Percentiles rank a stretch among this genome's conserved stretches.
Evolutionary conservation across 192 early-diverging fungal species (phyloP).

Genomic region (Pilaira anomala): DNA sequence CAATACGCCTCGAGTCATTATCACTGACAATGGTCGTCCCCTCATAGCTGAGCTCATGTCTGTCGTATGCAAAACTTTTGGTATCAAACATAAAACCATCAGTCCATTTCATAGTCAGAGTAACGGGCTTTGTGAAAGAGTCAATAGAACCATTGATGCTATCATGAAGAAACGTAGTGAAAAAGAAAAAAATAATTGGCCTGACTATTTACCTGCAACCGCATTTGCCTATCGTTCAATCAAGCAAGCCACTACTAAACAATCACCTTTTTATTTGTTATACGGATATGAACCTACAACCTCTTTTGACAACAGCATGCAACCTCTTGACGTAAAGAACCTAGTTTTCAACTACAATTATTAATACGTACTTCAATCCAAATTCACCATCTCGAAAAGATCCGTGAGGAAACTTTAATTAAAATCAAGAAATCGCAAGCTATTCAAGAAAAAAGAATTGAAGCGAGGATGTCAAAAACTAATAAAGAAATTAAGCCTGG

Average conservation of each 20-base stretch:
- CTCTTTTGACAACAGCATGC: neutral
- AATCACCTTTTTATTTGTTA: neutral
- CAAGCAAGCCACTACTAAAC: neutral
- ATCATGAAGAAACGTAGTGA: neutral
- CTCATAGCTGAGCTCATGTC: neutral
- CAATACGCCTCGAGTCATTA: neutral
- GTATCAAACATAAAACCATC: neutral
- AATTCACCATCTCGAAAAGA: neutral
- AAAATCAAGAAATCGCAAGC: neutral
- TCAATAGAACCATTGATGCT: conserved; percentile 1
- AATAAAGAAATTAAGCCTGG: neutral
- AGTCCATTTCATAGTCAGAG: neutral
- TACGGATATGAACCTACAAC: neutral
- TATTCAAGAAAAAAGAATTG: neutral
- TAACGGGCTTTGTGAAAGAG: neutral
- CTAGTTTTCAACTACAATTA: conserved; percentile 3
- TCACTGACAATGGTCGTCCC: neutral
- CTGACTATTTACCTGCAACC: conserved; percentile 1
- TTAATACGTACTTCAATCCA: neutral
- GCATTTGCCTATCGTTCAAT: neutral
- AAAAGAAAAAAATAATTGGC: neutral
- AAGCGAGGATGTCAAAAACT: neutral
- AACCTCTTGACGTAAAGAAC: neutral
- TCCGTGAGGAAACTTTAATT: neutral
- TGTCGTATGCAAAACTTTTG: neutral